Evolutionary conservation across 768 basidiomycete species (phyloP).

Genomic region (Xanthoconium stramineum): DNA sequence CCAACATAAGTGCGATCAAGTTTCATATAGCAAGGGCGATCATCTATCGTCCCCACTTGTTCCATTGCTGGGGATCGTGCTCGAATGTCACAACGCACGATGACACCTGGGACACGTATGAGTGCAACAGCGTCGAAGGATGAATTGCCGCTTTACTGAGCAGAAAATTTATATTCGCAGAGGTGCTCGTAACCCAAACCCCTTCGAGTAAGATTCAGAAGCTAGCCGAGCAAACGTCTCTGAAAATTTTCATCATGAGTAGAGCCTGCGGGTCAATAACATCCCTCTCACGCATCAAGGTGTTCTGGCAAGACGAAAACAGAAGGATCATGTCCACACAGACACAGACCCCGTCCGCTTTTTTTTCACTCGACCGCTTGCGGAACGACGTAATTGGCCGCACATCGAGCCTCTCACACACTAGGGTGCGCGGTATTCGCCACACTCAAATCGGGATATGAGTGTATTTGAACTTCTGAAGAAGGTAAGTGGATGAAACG

Average conservation of each 20-base stretch:
- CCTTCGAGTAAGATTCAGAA: neutral
- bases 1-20: slow-evolving; percentile 26
- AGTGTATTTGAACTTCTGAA: neutral
- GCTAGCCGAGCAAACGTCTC: neutral
- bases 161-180: slow-evolving; percentile 6
- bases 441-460: neutral
- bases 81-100: slow-evolving; percentile 16
- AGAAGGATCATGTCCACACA: slow-evolving; percentile 1
- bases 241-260: neutral
- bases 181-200: neutral
- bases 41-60: slow-evolving; percentile 18
- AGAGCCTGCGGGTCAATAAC: neutral
- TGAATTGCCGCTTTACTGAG: neutral
- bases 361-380: slow-evolving; percentile 1
- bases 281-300: slow-evolving; percentile 3
- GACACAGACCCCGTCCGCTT: neutral
- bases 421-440: neutral
- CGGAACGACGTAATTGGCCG: slow-evolving; percentile 9
- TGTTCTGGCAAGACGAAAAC: neutral
- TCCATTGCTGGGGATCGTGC: slow-evolving; percentile 25
- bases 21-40: slow-evolving; percentile 27
- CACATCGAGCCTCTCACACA: neutral
- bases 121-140: slow-evolving; percentile 6
- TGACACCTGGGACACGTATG: slow-evolving; percentile 18
- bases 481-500: neutral